Base-by-base conservation (phyloP, 495 filamentous ascomycete species). In the Xylaria cubensis region DNA sequence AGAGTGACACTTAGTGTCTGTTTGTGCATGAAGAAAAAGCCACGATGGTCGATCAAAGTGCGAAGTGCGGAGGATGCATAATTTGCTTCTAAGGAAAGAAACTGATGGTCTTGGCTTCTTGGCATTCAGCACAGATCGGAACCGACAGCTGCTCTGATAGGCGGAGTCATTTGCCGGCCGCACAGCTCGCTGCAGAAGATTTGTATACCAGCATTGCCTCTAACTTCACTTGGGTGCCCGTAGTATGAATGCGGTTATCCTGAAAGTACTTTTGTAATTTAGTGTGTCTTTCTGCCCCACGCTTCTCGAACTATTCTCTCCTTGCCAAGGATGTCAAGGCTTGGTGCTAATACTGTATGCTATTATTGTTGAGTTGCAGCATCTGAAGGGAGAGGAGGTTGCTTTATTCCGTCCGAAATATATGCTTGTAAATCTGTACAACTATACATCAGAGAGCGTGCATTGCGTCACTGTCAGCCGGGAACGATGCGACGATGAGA, bases 111-210 rank as follows among this genome's bases (percentile, higher is more conserved):
- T 64, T 66, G 64, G 64, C 64, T 19, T 12, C 4, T 17, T 32
- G 39, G 39, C 53, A 64, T 42, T 64, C 48, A 64, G 42, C 62
- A 48, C 24, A 48, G n/a, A 64, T 32, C 17, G 4, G 56, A 21
- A 39, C 56, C 17, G 56, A 59, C 56, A 36, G 56, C 26, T 29
- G 26, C 26, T 17, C 56, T 61, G 32, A 61, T 39, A 10, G 58
- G 58, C 58, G 58, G 12, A 2, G n/a, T 42, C 17, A 21, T 15
- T 15, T 64, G 61, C 61, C 61, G 61, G 58, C 58, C 34, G 58
- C 8, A n/a, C 10, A 32, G 53, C 0, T 5, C n/a, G 13, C 17
- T 29, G 3, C 51, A 55, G 4, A 7, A 55, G 10, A 19, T 51
- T 51, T 51, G 50, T 10, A n/a, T 50, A 42, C 39, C 12, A 42